Base-by-base conservation (phyloP, 2,329 filamentous ascomycete species). In the Colletotrichum zoysiae region DNA sequence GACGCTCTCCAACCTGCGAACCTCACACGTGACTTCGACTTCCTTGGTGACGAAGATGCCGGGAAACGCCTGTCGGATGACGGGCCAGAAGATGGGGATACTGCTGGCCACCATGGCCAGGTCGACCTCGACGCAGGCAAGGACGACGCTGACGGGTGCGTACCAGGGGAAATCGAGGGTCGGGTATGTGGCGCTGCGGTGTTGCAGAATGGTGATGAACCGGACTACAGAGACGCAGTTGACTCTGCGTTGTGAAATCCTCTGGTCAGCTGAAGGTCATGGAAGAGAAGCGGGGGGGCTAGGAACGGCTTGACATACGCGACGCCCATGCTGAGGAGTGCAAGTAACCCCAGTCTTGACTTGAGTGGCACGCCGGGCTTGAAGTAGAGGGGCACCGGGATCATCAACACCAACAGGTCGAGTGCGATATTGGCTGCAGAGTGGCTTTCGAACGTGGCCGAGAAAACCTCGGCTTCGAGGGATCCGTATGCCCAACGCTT, bases 11-110 rank as follows among this genome's bases (percentile, higher is more conserved):
- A 71, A 4, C 8, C 70, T 38, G 30, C 67, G 57, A 5, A 59
- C 65, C 38, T 73, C 70, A 7, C 62, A 42, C 18, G 70, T 73
- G 26, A 73, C 62, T 50, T 71, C 51, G 2, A 73, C 20, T 14
- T 73, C 70, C 62, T 73, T 73, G 23, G 70, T 73, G 48, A 73
- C 70, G n/a, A 73, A 73, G n/a, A 73, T 73, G 14, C 67, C 70
- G 2, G 57, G 57, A 42, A 73, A 73, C 1, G 35, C 38, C 20
- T 65, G 50, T 4, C 50, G 48, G 38, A 73, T n/a, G 20, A 98
- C 95, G 0, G 96, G 96, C 2, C 88, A 93, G 71, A 91, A 92
- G 66, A 97, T 98, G 88, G 95, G 95, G 51, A 89, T 91, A 73
- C 88, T 89, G 71, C 86, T 87, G 1, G 79, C 79, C 7, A 84